phyloP scores from a whole-genome alignment of 2,329 filamentous ascomycete genomes.

The Colletotrichum sp. region DNA sequence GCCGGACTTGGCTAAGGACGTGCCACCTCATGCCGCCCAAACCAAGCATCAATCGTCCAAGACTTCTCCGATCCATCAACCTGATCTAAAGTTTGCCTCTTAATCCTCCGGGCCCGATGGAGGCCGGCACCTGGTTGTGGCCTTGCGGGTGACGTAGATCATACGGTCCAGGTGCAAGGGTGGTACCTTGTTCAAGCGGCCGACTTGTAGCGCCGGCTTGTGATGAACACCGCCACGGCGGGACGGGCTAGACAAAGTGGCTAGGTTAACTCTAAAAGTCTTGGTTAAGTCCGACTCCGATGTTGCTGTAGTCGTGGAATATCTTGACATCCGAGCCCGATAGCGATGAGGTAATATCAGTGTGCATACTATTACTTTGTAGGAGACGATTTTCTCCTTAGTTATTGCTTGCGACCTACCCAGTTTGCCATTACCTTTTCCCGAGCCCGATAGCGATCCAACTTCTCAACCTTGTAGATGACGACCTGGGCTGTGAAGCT shows the following conservation, averaged over 20 bases:
- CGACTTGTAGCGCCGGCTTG: neutral
- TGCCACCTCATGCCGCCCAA: neutral
- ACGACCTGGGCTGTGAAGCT: neutral
- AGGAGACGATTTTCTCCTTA: neutral
- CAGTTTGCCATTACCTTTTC: neutral
- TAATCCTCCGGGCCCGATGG: neutral
- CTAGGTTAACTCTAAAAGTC: neutral
- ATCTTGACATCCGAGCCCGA: neutral
- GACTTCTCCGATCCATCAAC: neutral
- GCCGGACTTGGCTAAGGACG: neutral
- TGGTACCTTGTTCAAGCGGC: neutral
- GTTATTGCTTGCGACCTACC: neutral
- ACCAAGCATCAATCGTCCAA: neutral
- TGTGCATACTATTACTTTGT: neutral
- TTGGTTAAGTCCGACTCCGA: neutral
- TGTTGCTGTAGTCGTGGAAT: neutral
- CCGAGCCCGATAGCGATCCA: neutral
- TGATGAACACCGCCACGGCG: neutral
- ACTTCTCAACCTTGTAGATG: fast-evolving
- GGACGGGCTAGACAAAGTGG: neutral
- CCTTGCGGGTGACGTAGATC: neutral
- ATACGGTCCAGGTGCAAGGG: neutral
- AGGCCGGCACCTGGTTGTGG: neutral
- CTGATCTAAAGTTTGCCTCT: neutral
- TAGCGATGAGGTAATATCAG: neutral